Evolutionary conservation across 306 rosid genomes (phyloP).

Genomic region (Pyrus bretschneideri): DNA sequence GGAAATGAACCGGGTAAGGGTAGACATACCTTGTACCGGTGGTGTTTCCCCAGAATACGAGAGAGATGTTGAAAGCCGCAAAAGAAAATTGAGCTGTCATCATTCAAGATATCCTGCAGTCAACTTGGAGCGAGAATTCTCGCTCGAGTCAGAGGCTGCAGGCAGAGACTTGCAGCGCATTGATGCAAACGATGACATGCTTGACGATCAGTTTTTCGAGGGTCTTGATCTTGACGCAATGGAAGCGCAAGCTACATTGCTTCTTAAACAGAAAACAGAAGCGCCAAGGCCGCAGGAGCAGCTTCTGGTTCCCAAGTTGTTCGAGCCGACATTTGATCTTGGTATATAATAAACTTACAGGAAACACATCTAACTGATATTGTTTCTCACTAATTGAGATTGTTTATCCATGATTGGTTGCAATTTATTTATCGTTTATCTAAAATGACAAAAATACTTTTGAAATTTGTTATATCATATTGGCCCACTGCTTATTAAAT

Average conservation of each 20-base stretch:
- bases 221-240: constrained; percentile 69
- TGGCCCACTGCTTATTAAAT: no score
- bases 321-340: constrained; percentile 69
- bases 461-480: no score
- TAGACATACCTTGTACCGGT: constrained; percentile 31
- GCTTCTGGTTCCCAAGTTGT: constrained; percentile 24
- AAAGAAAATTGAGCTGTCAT: constrained; percentile 46
- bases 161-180: constrained; percentile 21
- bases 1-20: constrained; percentile 13
- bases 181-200: constrained; percentile 23
- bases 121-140: constrained; percentile 59
- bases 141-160: constrained; percentile 33
- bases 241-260: constrained; percentile 72
- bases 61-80: constrained; percentile 31
- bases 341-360: constrained; percentile 47
- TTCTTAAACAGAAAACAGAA: constrained; percentile 53
- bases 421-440: no score
- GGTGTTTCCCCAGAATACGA: constrained; percentile 18
- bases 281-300: constrained; percentile 26
- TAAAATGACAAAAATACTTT: no score
- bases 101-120: constrained; percentile 42
- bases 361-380: background rate
- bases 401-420: background rate
- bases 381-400: background rate
- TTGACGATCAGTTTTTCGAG: constrained; percentile 67